phyloP scores from a whole-genome alignment of 2,329 filamentous ascomycete species.

The Aspergillus quadrilineatus region DNA sequence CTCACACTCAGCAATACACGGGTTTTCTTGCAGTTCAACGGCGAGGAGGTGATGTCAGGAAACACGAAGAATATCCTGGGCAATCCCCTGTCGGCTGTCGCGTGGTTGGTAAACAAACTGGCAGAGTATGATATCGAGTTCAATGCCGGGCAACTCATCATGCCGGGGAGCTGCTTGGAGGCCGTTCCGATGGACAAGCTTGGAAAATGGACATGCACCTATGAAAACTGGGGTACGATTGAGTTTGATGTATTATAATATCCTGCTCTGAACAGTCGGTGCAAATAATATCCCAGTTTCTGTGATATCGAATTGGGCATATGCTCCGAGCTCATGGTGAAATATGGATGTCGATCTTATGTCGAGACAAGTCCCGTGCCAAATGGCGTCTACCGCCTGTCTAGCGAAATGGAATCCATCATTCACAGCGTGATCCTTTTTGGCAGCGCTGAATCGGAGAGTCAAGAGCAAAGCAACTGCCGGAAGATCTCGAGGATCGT shows the following conservation, averaged over 20 bases:
- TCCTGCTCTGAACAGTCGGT: background rate
- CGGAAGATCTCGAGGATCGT: no score
- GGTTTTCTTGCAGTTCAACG: slow-evolving; percentile 16
- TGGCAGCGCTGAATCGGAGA: no score
- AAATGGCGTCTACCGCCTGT: no score
- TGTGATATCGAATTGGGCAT: background rate
- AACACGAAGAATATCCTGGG: slow-evolving; percentile 21
- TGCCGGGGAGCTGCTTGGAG: slow-evolving; percentile 21
- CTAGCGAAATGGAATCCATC: no score
- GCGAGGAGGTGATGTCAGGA: slow-evolving; percentile 19
- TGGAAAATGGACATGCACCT: slow-evolving; percentile 19
- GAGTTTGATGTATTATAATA: slow-evolving; percentile 16
- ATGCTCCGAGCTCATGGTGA: background rate
- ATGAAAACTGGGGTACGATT: slow-evolving; percentile 20
- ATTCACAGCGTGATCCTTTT: no score
- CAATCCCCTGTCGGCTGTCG: slow-evolving; percentile 18
- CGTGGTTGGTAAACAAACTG: slow-evolving; percentile 19
- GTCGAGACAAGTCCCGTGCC: no score
- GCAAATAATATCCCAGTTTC: background rate
- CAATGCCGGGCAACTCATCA: slow-evolving; percentile 17
- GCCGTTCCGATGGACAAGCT: slow-evolving; percentile 16
- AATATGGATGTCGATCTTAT: no score
- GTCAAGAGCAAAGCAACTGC: no score
- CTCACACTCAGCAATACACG: slow-evolving; percentile 16
- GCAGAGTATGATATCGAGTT: slow-evolving; percentile 20